Percentiles rank a stretch among this genome's conserved stretches.
phyloP scores from a whole-genome alignment of 768 basidiomycete genomes.

The Pleurotus pulmonarius region DNA sequence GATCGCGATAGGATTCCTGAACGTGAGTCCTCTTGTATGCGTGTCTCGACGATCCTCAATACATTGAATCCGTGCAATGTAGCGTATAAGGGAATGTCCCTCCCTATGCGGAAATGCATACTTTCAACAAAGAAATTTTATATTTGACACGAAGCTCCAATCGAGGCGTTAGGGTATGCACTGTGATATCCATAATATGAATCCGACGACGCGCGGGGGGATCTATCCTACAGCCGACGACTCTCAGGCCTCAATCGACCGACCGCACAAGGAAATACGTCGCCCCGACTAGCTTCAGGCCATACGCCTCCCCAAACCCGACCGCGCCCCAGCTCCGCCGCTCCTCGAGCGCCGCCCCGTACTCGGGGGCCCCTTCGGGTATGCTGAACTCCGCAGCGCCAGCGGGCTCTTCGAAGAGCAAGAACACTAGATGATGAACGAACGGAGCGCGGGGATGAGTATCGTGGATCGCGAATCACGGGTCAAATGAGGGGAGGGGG shows the following conservation, averaged over 20 bases:
- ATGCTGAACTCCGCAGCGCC: slow-evolving; percentile 29
- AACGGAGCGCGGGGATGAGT: not conserved
- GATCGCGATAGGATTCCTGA: too few relatives aligned
- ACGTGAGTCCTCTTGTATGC: too few relatives aligned
- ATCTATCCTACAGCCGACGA: slow-evolving; percentile 18
- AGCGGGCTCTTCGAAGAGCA: slow-evolving; percentile 58
- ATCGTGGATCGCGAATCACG: too few relatives aligned
- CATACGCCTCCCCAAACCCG: slow-evolving; percentile 46
- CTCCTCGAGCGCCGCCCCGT: slow-evolving; percentile 37
- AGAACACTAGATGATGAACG: slow-evolving; percentile 35
- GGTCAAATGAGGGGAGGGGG: not conserved
- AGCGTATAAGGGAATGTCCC: too few relatives aligned
- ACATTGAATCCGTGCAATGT: too few relatives aligned
- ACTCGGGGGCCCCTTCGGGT: slow-evolving; percentile 41
- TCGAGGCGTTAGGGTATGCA: too few relatives aligned
- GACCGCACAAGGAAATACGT: slow-evolving; percentile 49
- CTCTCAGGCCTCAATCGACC: slow-evolving; percentile 13
- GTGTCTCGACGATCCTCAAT: too few relatives aligned
- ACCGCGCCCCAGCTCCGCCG: slow-evolving; percentile 54
- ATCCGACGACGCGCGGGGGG: too few relatives aligned
- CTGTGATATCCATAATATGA: too few relatives aligned
- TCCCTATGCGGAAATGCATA: too few relatives aligned
- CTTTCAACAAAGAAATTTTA: too few relatives aligned
- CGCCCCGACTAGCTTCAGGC: slow-evolving; percentile 54
- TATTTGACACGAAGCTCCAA: too few relatives aligned